A percentile compares a stretch with the other conserved stretches of the same genome.
These are phyloP conservation scores for Tetrapisispora taiwanensis DNA, from an alignment of 805 yeast genomes.

Conservation along the genomic window DNA sequence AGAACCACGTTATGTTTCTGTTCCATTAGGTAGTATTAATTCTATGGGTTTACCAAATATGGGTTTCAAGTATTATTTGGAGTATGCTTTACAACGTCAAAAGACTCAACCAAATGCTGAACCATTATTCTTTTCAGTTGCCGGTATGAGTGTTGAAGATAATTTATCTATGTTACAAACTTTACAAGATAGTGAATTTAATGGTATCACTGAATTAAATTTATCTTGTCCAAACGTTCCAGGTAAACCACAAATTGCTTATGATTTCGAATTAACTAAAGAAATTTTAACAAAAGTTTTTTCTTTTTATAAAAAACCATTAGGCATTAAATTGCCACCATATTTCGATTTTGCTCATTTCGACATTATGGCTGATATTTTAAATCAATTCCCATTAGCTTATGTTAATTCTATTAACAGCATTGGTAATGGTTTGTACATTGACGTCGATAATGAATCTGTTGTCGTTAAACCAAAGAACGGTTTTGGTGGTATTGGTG, in stretches of 20 bases:
- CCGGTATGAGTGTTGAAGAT: conserved; percentile 26
- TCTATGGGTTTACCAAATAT: conserved; percentile 28
- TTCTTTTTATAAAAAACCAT: conserved; percentile 22
- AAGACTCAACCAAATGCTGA: conserved; percentile 8
- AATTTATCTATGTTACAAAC: conserved; percentile 16
- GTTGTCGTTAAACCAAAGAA: conserved; percentile 27
- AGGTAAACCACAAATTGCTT: conserved; percentile 28
- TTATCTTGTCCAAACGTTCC: conserved; percentile 29
- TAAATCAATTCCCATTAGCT: conserved; percentile 21
- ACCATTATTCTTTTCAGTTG: conserved; percentile 22
- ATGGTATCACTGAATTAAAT: conserved; percentile 24
- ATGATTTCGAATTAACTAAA: conserved; percentile 22
- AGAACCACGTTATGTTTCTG: conserved; percentile 24
- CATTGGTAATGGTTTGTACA: conserved; percentile 25
- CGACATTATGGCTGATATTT: conserved; percentile 20
- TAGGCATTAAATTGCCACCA: conserved; percentile 27
- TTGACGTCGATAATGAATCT: conserved; percentile 21
- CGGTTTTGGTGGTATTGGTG: conserved; percentile 29
- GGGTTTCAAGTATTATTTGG: conserved; percentile 24
- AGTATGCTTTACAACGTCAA: conserved; percentile 19
- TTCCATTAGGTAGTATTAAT: conserved; percentile 26
- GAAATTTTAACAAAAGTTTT: conserved; percentile 20
- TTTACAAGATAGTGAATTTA: conserved; percentile 21
- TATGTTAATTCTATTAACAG: conserved; percentile 26
- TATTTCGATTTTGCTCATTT: conserved; percentile 28